Evolutionary conservation across 345 rosid genomes (phyloP).

Genomic region (Salix udensis): DNA sequence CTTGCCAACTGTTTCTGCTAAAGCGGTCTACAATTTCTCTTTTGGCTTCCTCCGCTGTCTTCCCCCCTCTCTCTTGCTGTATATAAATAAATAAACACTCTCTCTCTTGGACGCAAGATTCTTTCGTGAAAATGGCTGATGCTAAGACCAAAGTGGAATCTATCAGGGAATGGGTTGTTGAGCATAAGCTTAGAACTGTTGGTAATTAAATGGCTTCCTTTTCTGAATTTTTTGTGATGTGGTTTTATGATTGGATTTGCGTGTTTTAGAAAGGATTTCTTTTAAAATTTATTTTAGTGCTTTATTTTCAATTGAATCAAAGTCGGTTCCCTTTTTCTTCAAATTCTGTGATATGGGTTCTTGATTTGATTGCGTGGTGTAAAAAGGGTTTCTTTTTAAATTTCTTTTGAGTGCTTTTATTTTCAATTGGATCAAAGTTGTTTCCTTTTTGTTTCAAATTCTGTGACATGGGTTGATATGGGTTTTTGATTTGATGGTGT

Average conservation of each 20-base stretch:
- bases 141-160: conserved; percentile 56
- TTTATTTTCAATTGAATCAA: background rate
- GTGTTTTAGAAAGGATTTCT: background rate
- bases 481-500: background rate
- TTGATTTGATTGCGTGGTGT: conserved; percentile 5
- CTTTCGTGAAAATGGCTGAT: conserved; percentile 50
- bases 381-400: background rate
- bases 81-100: background rate
- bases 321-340: background rate
- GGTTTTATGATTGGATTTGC: background rate
- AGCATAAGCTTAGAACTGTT: conserved; percentile 89
- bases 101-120: background rate
- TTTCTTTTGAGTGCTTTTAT: too few species aligned
- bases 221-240: background rate
- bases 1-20: background rate
- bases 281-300: background rate
- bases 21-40: conserved; percentile 6
- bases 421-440: background rate
- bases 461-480: background rate
- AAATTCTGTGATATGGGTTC: background rate
- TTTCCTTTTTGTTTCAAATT: background rate
- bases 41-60: background rate
- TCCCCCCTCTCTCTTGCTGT: background rate
- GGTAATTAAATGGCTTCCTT: conserved; percentile 39
- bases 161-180: conserved; percentile 66